Evolutionary conservation across 1,284 basidiomycete species (phyloP).

Genomic region (Tausonia pullulans): DNA sequence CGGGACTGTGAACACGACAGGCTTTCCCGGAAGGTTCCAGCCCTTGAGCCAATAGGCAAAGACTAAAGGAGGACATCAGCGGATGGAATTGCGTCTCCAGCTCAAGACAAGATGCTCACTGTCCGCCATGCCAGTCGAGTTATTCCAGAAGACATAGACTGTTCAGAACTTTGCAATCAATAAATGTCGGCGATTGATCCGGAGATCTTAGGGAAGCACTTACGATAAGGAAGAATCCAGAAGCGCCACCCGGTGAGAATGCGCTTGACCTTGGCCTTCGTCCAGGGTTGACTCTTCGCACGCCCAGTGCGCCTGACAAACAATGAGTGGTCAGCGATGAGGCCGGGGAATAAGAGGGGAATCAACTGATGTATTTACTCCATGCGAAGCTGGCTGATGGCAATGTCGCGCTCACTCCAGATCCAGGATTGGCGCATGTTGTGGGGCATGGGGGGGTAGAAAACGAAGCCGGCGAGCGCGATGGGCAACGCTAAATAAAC

Average conservation of each 20-base stretch:
- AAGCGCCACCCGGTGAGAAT: not conserved
- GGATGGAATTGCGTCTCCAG: not conserved
- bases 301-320: too few species aligned
- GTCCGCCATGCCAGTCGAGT: not conserved
- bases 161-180: too few species aligned
- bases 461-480: not conserved
- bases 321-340: too few species aligned
- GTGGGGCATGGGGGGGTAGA: not conserved
- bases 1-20: not conserved
- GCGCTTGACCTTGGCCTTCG: not conserved
- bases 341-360: not conserved
- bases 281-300: not conserved
- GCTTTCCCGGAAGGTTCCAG: not conserved
- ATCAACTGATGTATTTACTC: not conserved
- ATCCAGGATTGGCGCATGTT: not conserved
- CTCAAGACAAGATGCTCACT: too few species aligned
- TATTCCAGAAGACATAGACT: not conserved
- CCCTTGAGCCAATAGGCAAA: not conserved
- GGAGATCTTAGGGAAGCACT: not conserved
- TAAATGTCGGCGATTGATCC: not conserved
- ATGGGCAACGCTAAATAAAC: not conserved
- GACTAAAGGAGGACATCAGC: not conserved
- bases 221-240: not conserved
- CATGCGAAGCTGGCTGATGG: constrained; percentile 2
- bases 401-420: not conserved